Percentiles rank a stretch among this genome's conserved stretches.
Evolutionary conservation across 2,329 filamentous ascomycete genomes (phyloP).

Genomic region (Gnomoniopsis sp.): DNA sequence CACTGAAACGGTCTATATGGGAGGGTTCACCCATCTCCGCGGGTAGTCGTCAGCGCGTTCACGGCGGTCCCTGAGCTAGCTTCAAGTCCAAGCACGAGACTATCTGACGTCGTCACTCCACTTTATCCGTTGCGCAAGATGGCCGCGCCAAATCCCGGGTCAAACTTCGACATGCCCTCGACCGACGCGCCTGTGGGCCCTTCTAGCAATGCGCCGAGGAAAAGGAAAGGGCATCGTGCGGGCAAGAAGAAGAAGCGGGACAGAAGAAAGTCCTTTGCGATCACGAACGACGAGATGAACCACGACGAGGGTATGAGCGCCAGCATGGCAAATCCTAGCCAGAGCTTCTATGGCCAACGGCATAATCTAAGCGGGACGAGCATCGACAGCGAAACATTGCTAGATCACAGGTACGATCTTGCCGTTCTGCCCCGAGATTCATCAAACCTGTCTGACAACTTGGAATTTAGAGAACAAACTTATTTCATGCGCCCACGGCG

Average conservation of each 20-base stretch:
- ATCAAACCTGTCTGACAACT: slow-evolving; percentile 18
- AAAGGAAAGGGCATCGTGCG: slow-evolving; percentile 70
- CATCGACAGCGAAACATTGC: slow-evolving; percentile 79
- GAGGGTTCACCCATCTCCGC: not conserved
- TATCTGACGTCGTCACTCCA: not conserved
- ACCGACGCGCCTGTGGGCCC: slow-evolving; percentile 1
- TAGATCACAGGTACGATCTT: slow-evolving; percentile 73
- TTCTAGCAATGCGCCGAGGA: slow-evolving; percentile 34
- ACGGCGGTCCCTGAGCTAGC: not conserved
- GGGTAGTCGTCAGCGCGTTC: not conserved
- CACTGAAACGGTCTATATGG: not conserved
- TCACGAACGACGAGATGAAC: slow-evolving; percentile 52
- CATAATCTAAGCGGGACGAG: slow-evolving; percentile 76
- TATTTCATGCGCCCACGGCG: slow-evolving; percentile 61
- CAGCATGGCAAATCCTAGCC: slow-evolving; percentile 23
- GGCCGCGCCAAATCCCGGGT: not conserved
- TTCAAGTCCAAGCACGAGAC: not conserved
- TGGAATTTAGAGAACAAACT: slow-evolving; percentile 50
- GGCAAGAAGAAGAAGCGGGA: slow-evolving; percentile 71
- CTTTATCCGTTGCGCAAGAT: not conserved
- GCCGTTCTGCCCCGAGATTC: not conserved
- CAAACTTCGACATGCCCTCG: not conserved
- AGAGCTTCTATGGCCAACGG: slow-evolving; percentile 48
- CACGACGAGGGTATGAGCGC: slow-evolving; percentile 28
- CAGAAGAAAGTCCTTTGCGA: slow-evolving; percentile 77